Conservation (phyloP, 2,329 filamentous ascomycete species). For the Aspergillus cejpii region DNA sequence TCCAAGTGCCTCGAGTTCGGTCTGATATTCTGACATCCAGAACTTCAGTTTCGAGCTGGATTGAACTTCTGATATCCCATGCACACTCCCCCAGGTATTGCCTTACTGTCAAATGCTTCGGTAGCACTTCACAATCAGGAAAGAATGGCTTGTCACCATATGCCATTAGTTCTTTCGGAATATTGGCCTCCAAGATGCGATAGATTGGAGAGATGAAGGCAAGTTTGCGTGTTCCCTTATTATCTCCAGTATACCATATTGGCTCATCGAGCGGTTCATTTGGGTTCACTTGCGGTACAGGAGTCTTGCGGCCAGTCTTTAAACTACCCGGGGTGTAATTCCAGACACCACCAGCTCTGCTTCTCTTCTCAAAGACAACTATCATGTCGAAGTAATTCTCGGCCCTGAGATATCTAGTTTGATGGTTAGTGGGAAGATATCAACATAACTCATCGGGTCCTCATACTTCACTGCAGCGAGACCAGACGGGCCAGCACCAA, state of each 20-base stretch:
- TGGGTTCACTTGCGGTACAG: slow-evolving; percentile 63
- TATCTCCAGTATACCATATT: slow-evolving; percentile 39
- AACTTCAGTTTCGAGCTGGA: slow-evolving; percentile 66
- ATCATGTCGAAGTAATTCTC: slow-evolving; percentile 65
- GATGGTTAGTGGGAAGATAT: slow-evolving; percentile 17
- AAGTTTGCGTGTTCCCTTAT: slow-evolving; percentile 36
- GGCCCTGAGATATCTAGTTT: slow-evolving; percentile 59
- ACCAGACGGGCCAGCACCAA: slow-evolving; percentile 77
- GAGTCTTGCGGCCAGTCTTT: slow-evolving; percentile 38
- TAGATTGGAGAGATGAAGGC: slow-evolving; percentile 81
- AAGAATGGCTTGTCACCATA: slow-evolving; percentile 67
- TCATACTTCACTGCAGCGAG: slow-evolving; percentile 64
- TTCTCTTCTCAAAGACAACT: slow-evolving; percentile 74
- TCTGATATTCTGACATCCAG: slow-evolving; percentile 47
- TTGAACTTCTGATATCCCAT: slow-evolving; percentile 57
- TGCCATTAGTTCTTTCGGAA: slow-evolving; percentile 72
- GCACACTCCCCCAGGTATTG: slow-evolving; percentile 69
- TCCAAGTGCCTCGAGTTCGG: slow-evolving; percentile 49
- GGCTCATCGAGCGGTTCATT: slow-evolving; percentile 58
- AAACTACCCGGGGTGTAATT: slow-evolving; percentile 58
- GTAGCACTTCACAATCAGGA: slow-evolving; percentile 62
- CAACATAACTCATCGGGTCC: not conserved
- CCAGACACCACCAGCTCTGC: slow-evolving; percentile 75
- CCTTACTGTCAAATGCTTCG: slow-evolving; percentile 62
- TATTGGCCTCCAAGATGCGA: slow-evolving; percentile 75